Evolutionary conservation across 2,329 filamentous ascomycete species (phyloP), one percentile per base, ranked within the genome.

Genomic region (Fusarium dlaminii): DNA sequence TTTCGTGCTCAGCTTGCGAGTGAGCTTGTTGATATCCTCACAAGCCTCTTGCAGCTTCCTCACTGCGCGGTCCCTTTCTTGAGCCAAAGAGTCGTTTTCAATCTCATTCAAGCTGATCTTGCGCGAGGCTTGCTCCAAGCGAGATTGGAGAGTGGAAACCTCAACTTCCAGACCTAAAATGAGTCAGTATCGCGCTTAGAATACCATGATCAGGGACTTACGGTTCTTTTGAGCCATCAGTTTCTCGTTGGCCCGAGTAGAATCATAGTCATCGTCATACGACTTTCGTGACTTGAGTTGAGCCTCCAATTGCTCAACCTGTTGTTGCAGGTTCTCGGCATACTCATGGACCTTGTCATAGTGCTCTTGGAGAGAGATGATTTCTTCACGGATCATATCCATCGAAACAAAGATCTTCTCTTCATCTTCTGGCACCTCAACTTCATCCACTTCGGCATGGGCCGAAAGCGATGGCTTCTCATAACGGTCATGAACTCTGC

Each of bases 61-160:
- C 55, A 92, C 85, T 42, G 92, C 88, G 52, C 90, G 89, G 74
- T 93, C 91, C 36, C 90, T 88, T 80, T 94, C 92, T 36, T 88
- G 86, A 7, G 86, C 86, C 46, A 93, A 82, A 8, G 90, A 88
- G 70, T 91, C 89, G 66, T 88, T 90, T 70, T 90, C 88, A 59
- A 91, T 90, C 57, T 92, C 90, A 40, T 87, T 86, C n/a, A 90
- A 85, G 68, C 87, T 89, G 30, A 89, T 84, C 77, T 91, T 91
- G 49, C 88, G 88, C 62, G 90, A 90, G 42, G 89, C 86, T 72
- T 91, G 87, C 67, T 92, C 90, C 4, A 93, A 83, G 22, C 89
- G 90, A 13, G 87, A 84, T 75, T 92, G 89, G 42, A 93, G 83
- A 27, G 89, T 86, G 52, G 89, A 86, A 48, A 93, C 83, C 76